Conservation (phyloP, 2,329 filamentous ascomycete genomes). For the Trichoderma simmonsii region DNA sequence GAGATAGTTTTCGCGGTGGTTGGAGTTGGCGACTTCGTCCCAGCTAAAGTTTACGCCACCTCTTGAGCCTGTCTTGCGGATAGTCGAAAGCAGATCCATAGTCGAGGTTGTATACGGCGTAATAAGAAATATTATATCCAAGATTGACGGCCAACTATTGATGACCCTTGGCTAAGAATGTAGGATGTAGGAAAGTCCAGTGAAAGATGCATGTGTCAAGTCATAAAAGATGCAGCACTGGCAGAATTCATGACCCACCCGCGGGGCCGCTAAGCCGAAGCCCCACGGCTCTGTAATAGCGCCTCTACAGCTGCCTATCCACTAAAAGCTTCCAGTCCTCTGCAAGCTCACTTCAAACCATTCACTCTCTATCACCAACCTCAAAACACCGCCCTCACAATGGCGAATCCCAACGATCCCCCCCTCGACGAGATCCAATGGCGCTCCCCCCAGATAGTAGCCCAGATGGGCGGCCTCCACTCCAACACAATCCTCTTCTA, state of each 20-base stretch:
- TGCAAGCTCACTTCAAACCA: not conserved
- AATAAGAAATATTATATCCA: not conserved
- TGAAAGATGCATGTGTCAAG: not conserved
- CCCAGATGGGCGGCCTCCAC: slow-evolving; percentile 57
- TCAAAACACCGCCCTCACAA: slow-evolving; percentile 25
- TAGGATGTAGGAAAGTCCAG: not conserved
- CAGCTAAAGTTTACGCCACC: slow-evolving; percentile 96
- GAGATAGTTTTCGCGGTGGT: slow-evolving; percentile 84
- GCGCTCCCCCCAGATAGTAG: slow-evolving; percentile 50
- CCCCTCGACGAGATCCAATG: slow-evolving; percentile 67
- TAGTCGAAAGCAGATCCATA: slow-evolving; percentile 92
- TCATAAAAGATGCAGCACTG: not conserved
- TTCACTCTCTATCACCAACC: not conserved
- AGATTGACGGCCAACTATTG: not conserved
- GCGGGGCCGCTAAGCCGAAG: slow-evolving; percentile 19
- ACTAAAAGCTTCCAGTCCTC: slow-evolving; percentile 6
- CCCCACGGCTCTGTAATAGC: slow-evolving; percentile 15
- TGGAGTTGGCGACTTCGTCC: slow-evolving; percentile 85
- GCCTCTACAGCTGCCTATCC: slow-evolving; percentile 12
- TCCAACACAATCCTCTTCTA: slow-evolving; percentile 65
- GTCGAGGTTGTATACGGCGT: not conserved
- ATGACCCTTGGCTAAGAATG: not conserved
- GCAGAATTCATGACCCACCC: not conserved
- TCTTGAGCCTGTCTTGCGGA: slow-evolving; percentile 86
- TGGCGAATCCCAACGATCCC: slow-evolving; percentile 47